Evolutionary conservation across 345 rosid genomes (phyloP), one percentile per base, ranked within the genome.

Genomic region (Linum lewisii): DNA sequence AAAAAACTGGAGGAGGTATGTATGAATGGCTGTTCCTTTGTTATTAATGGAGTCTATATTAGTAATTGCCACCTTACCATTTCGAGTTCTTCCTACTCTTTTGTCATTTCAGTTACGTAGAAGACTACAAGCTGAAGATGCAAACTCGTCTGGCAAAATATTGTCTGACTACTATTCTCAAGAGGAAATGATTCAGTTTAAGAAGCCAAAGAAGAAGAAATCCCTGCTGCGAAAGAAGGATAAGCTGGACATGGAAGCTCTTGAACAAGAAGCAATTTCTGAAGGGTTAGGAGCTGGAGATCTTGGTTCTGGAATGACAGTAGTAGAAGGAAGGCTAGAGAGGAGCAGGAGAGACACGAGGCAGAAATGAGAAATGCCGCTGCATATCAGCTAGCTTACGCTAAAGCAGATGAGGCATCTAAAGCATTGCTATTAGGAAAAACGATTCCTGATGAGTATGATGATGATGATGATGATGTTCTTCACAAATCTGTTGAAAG

Each of bases 331-430:
- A 90, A 80, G 72, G 90, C 90, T 61, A 89, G 69, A 66, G 87
- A 85, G 69, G 92, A 87, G 68, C 85, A 79, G 71, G 95, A 83
- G 69, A 80, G 82, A 73, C 68, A 76, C 5, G 97, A 87, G 75
- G 81, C 82, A 36, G 95, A 87, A 79, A 79, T 68, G 81, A 82
- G 87, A 62, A 87, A 65, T 24, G n/a, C n/a, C n/a, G 87, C 62
- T 72, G 97, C 97, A 52, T 87, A 85, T 66, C 80, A 81, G 59
- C 45, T 79, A 54, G 99, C 97, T 50, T 73, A 64, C 51, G 84
- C 88, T 65, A 93, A 93, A 77, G 96, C 97, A 64, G 92, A 80
- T 32, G 95, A 89, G 73, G 95, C 97, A 72, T 84, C 95, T 64
- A 93, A 79, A 72, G 68, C 74, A 65, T 82, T 89, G 65, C 77